phyloP scores from a whole-genome alignment of 2,329 filamentous ascomycete species.

The Paecilomyces sp. region DNA sequence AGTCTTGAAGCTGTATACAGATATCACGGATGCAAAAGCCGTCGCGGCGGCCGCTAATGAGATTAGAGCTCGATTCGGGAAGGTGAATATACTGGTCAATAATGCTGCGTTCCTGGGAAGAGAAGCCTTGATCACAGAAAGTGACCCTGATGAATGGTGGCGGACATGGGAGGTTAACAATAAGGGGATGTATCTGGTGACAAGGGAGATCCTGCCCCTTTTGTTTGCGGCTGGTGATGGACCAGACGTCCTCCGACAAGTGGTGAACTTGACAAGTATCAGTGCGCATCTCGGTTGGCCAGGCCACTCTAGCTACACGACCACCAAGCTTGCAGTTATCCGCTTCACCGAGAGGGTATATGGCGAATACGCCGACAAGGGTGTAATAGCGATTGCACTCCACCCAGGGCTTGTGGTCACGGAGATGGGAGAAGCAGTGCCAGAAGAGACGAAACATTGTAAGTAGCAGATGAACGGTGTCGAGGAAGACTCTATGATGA shows the following conservation, averaged over 20 bases:
- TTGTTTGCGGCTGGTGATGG: slow-evolving; percentile 12
- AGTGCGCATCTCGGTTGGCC: slow-evolving; percentile 27
- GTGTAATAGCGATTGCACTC: slow-evolving; percentile 33
- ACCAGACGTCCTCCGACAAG: slow-evolving; percentile 22
- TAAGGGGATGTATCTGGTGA: slow-evolving; percentile 38
- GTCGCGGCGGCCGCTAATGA: slow-evolving; percentile 21
- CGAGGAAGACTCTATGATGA: background rate
- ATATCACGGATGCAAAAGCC: slow-evolving; percentile 30
- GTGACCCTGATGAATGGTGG: slow-evolving; percentile 30
- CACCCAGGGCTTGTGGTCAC: slow-evolving; percentile 38
- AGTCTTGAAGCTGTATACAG: slow-evolving; percentile 36
- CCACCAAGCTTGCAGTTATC: slow-evolving; percentile 43
- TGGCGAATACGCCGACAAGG: slow-evolving; percentile 39
- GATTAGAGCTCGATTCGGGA: slow-evolving; percentile 2
- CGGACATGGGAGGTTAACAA: slow-evolving; percentile 41
- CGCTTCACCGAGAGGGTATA: slow-evolving; percentile 45
- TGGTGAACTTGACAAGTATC: slow-evolving; percentile 43
- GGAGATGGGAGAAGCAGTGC: slow-evolving; percentile 26
- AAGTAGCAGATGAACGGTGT: background rate
- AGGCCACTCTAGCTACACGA: slow-evolving; percentile 39
- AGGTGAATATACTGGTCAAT: slow-evolving; percentile 41
- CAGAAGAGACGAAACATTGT: slow-evolving; percentile 7
- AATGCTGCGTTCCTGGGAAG: slow-evolving; percentile 32
- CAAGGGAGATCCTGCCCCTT: slow-evolving; percentile 39
- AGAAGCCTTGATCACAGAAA: slow-evolving; percentile 19